phyloP scores from a whole-genome alignment of 768 basidiomycete species.

The Leccinum obscurum region DNA sequence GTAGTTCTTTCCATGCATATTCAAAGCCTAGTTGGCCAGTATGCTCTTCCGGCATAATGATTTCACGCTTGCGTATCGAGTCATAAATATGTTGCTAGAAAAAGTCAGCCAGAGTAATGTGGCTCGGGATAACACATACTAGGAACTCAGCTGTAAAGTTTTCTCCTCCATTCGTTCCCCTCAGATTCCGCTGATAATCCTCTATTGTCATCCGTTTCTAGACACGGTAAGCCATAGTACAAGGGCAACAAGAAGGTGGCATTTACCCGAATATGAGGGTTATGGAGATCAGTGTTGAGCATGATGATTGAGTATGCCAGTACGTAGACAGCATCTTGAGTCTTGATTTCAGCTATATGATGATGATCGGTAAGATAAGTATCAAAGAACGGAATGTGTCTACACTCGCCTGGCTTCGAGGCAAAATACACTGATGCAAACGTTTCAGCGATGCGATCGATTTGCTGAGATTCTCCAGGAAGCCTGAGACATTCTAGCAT shows the following conservation, averaged over 20 bases:
- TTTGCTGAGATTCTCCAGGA: constrained; percentile 95
- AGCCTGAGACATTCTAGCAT: constrained; percentile 90
- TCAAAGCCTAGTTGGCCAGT: constrained; percentile 96
- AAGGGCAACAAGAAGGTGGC: constrained; percentile 3
- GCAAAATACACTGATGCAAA: constrained; percentile 93
- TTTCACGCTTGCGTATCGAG: constrained; percentile 91
- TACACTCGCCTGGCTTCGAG: constrained; percentile 63
- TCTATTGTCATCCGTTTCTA: constrained; percentile 97
- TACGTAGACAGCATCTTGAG: constrained; percentile 91
- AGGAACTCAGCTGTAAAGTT: constrained; percentile 88
- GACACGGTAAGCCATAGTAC: constrained; percentile 7
- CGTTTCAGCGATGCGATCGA: constrained; percentile 88
- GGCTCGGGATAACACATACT: constrained; percentile 41
- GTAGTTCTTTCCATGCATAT: constrained; percentile 97
- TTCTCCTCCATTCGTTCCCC: constrained; percentile 85
- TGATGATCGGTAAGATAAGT: background rate
- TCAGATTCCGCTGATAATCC: constrained; percentile 88
- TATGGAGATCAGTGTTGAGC: constrained; percentile 97
- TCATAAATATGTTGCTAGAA: constrained; percentile 85
- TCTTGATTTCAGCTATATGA: constrained; percentile 76
- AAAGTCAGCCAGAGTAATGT: constrained; percentile 11
- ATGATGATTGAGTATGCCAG: constrained; percentile 94
- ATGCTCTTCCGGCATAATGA: constrained; percentile 97
- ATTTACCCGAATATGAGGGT: constrained; percentile 85
- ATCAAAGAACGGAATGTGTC: background rate